These are phyloP conservation scores for Aspergillus carlsbadensis DNA, from an alignment of 495 filamentous ascomycete species.

Conservation along the genomic window DNA sequence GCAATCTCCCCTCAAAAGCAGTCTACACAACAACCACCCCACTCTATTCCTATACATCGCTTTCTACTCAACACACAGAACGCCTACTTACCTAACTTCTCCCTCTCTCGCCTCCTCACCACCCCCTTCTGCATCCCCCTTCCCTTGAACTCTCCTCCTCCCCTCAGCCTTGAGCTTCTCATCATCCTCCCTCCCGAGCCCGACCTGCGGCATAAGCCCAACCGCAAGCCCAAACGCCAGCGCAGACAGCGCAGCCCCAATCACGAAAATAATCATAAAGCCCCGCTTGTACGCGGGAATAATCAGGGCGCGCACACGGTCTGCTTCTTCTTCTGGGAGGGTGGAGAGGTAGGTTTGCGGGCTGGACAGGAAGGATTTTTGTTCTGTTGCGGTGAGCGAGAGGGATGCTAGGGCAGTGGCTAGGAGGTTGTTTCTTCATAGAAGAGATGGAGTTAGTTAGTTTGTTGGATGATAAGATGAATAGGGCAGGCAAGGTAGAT, in stretches of 20 bases:
- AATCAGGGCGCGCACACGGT: conserved; percentile 35
- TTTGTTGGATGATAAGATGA: neutral
- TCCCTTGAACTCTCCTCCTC: conserved; percentile 25
- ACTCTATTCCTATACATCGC: too few species aligned
- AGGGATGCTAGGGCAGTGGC: conserved; percentile 34
- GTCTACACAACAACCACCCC: too few species aligned
- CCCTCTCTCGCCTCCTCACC: conserved; percentile 11
- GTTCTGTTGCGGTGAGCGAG: conserved; percentile 23
- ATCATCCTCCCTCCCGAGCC: conserved; percentile 43
- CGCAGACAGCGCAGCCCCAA: conserved; percentile 46
- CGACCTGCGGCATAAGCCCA: conserved; percentile 48
- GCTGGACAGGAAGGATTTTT: conserved; percentile 30
- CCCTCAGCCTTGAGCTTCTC: conserved; percentile 48
- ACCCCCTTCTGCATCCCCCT: conserved; percentile 16
- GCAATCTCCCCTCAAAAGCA: too few species aligned
- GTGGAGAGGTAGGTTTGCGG: conserved; percentile 32
- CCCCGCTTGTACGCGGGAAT: conserved; percentile 49
- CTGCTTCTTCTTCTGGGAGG: conserved; percentile 30
- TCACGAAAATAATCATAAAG: conserved; percentile 51
- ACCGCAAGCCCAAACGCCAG: conserved; percentile 44
- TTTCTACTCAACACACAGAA: too few species aligned
- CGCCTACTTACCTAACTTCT: too few species aligned
- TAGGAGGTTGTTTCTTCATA: conserved; percentile 45
- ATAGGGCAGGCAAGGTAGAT: neutral
- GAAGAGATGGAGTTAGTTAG: neutral